A percentile compares a stretch with the other conserved stretches of the same genome.
These are phyloP conservation scores for Acacia confusa DNA, from an alignment of 306 rosid genomes.

Conservation along the genomic window DNA sequence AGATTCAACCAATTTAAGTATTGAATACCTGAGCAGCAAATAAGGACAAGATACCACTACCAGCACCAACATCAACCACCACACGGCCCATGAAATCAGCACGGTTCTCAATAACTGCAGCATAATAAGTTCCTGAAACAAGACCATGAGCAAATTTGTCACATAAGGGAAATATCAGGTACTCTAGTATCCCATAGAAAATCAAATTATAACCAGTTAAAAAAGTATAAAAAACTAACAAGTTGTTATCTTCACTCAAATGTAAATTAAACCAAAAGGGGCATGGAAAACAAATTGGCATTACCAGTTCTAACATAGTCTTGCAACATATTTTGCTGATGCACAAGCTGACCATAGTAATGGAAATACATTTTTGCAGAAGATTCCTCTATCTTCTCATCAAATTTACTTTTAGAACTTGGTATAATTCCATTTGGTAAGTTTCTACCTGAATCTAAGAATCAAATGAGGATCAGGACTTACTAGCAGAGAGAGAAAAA, in stretches of 20 bases:
- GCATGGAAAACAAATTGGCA: constrained; percentile 14
- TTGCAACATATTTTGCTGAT: constrained; percentile 87
- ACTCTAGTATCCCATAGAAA: background rate
- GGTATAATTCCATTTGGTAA: constrained; percentile 63
- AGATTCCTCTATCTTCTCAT: constrained; percentile 88
- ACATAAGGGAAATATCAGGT: constrained; percentile 6
- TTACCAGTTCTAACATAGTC: constrained; percentile 84
- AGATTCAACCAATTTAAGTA: constrained; percentile 14
- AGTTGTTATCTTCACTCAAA: background rate
- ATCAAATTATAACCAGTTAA: background rate
- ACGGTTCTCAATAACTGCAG: constrained; percentile 91
- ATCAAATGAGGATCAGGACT: background rate
- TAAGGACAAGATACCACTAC: constrained; percentile 92
- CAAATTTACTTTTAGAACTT: constrained; percentile 74
- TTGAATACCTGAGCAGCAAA: constrained; percentile 95
- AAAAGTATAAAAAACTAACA: background rate
- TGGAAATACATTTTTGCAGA: constrained; percentile 97
- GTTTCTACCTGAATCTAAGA: constrained; percentile 43
- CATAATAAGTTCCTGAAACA: constrained; percentile 78
- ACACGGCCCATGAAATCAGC: constrained; percentile 82
- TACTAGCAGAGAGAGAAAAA: background rate
- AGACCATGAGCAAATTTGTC: constrained; percentile 9
- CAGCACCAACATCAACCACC: constrained; percentile 98
- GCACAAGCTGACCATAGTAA: constrained; percentile 91
- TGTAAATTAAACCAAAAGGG: constrained; percentile 3